phyloP scores from a whole-genome alignment of 176 grass and related monocot species.

The Zea luxurians region DNA sequence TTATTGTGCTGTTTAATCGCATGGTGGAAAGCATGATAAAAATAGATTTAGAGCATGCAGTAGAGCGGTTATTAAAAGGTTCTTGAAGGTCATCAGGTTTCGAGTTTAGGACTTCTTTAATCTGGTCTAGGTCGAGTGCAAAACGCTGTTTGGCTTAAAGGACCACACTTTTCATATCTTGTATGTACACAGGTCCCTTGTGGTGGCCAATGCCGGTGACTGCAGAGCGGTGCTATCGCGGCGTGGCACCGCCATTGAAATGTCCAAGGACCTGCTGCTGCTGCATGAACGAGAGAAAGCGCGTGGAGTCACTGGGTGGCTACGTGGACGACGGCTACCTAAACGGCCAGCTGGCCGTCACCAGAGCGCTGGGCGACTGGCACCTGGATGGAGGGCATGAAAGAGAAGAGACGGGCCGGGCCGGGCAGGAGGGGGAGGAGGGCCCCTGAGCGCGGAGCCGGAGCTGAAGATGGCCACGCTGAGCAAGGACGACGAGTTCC shows the following conservation, averaged over 20 bases:
- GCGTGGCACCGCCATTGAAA: slow-evolving; percentile 58
- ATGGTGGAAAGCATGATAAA: background rate
- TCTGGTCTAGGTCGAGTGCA: background rate
- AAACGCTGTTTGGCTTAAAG: background rate
- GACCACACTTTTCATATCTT: too few species aligned
- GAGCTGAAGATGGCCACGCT: slow-evolving; percentile 74
- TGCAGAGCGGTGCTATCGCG: slow-evolving; percentile 86
- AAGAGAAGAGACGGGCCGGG: slow-evolving; percentile 51
- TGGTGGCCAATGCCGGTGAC: slow-evolving; percentile 93
- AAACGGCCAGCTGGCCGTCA: slow-evolving; percentile 71
- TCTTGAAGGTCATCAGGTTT: background rate
- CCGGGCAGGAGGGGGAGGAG: slow-evolving; percentile 36
- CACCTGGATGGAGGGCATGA: slow-evolving; percentile 85
- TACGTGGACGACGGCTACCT: slow-evolving; percentile 75
- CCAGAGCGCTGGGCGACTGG: slow-evolving; percentile 87
- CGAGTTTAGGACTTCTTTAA: background rate
- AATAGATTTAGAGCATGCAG: background rate
- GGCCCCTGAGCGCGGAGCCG: slow-evolving; percentile 75
- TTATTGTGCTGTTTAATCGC: background rate
- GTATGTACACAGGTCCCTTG: slow-evolving; percentile 85
- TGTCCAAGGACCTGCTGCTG: slow-evolving; percentile 85
- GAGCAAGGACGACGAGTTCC: slow-evolving; percentile 81
- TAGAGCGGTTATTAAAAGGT: background rate
- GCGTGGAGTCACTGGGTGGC: slow-evolving; percentile 74
- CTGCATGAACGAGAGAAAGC: slow-evolving; percentile 58